Conservation (phyloP, 169 alveolate species). For the Cryptosporidium parvum region DNA sequence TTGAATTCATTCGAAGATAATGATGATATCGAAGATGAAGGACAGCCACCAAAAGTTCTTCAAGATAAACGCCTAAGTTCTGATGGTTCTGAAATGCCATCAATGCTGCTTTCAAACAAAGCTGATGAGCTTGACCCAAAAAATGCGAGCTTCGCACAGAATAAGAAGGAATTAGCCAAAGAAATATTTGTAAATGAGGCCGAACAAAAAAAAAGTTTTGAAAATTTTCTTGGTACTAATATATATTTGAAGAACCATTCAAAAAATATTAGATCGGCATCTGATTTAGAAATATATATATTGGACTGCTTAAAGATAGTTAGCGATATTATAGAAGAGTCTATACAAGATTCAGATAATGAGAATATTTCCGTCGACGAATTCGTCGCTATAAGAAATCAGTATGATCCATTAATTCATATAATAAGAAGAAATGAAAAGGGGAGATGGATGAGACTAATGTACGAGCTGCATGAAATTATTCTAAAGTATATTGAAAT, state of each 20-base stretch:
- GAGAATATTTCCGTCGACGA: constrained; percentile 24
- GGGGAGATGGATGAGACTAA: constrained; percentile 65
- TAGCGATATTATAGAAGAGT: constrained; percentile 33
- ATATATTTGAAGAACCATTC: background rate
- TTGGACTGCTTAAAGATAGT: constrained; percentile 29
- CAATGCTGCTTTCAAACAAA: background rate
- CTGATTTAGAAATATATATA: constrained; percentile 33
- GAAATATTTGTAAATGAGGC: background rate
- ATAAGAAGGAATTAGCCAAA: background rate
- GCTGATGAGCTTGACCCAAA: background rate
- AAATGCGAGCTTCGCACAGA: background rate
- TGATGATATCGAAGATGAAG: constrained; percentile 37
- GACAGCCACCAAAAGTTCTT: background rate
- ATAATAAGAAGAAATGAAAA: constrained; percentile 57
- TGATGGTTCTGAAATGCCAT: background rate
- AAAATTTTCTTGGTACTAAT: background rate
- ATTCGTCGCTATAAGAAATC: constrained; percentile 39
- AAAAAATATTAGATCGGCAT: constrained; percentile 18
- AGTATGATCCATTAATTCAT: constrained; percentile 45
- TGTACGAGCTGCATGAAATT: constrained; percentile 60
- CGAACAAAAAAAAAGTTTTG: background rate
- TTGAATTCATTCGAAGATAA: constrained; percentile 3
- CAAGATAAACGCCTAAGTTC: background rate
- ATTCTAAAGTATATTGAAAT: constrained; percentile 32
- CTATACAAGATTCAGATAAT: constrained; percentile 26